Evolutionary conservation across 1,284 basidiomycete species (phyloP), one percentile per base, ranked within the genome.

Genomic region (Fomitiporia mediterranea): DNA sequence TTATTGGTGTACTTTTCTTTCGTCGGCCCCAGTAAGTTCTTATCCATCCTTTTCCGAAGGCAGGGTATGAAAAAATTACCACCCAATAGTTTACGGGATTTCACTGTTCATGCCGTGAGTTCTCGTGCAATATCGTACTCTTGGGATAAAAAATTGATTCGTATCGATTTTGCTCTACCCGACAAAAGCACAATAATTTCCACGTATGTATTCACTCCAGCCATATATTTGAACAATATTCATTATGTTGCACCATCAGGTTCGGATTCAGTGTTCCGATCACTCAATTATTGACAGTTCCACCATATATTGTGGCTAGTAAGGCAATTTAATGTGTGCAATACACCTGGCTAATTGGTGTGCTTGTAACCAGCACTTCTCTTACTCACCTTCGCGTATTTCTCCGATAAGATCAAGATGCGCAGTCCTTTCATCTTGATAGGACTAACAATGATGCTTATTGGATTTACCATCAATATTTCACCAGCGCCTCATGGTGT

Each of bases 391-490:
- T 85, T 78, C 59, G 82, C 79, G 0, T 67, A 80, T 60, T 81
- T 71, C 64, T 85, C 86, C 17, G 86, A 89, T 65, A 75, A 73
- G 58, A 62, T 76, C 42, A 71, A 74, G 61, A 74, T 75, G 58
- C 82, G 86, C 6, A 83, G 73, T 19, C 78, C 78, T 0, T 88
- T 86, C 70, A 76, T 89, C 55, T 65, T 82, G 34, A 69, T 74
- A 0, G 81, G 82, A 0, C 77, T 82, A 8, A 19, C 70, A 0
- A 74, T 83, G 62, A 77, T 75, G 57, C 65, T 82, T 19, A 70
- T 84, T 32, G 87, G 87, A 0, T 86, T 83, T 63, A 65, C 73
- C 0, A 88, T 89, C 70, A 84, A 87, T 62, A 81, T 86, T 49
- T 76, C 80, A 8, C 66, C 73, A 35, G 79, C 70, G 0, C 57